A percentile compares a stretch with the other conserved stretches of the same genome.
These are phyloP conservation scores for Catunica adiposa DNA, from an alignment of 2,329 filamentous ascomycete genomes.

Conservation along the genomic window DNA sequence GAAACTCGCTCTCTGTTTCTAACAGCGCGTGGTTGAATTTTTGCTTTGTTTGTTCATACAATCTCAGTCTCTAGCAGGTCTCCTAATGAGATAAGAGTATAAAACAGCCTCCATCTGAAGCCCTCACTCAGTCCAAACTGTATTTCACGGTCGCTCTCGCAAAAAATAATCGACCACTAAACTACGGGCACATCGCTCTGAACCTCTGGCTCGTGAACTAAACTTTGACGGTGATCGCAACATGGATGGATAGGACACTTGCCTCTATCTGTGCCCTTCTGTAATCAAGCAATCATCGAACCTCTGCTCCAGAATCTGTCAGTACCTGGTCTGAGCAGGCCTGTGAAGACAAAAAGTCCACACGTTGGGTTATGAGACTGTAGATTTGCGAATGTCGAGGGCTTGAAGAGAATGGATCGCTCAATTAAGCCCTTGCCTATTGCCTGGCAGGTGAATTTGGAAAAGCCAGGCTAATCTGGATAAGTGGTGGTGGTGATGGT, in stretches of 20 bases:
- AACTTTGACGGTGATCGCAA: background rate
- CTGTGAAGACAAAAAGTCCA: background rate
- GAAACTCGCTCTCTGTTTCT: no score
- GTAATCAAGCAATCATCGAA: background rate
- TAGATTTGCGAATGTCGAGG: background rate
- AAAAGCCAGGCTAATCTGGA: background rate
- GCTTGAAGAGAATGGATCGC: background rate
- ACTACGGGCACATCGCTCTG: no score
- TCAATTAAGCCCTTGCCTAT: background rate
- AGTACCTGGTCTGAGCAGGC: background rate
- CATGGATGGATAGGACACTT: background rate
- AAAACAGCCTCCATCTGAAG: no score
- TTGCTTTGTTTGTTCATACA: no score
- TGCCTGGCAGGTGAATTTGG: background rate
- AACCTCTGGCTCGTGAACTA: background rate
- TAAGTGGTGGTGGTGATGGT: no score
- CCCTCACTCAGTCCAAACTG: no score
- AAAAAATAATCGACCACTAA: no score
- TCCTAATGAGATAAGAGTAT: no score
- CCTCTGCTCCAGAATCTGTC: background rate
- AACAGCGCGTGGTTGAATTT: no score
- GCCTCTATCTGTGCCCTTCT: background rate
- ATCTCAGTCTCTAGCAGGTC: no score
- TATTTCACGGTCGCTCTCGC: no score
- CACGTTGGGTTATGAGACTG: background rate